Percentiles rank a stretch among this genome's conserved stretches.
Conservation (phyloP, 345 rosid species). For the Anastatica hierochuntica region DNA sequence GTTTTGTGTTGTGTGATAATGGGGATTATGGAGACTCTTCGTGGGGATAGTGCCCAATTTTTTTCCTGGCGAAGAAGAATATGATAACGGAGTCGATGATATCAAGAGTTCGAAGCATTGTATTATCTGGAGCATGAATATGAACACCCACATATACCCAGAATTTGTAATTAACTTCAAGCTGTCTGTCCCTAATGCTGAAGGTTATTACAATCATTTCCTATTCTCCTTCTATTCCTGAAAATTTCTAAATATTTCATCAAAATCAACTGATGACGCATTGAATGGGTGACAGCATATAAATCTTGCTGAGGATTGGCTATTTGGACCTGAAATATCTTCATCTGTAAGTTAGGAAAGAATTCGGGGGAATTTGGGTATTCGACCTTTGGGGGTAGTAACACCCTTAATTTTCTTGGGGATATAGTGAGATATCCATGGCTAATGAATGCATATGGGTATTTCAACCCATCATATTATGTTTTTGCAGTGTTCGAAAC, state of each 20-base stretch:
- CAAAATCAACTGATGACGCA: conserved; percentile 28
- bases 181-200: conserved; percentile 32
- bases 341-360: too few species aligned
- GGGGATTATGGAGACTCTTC: conserved; percentile 76
- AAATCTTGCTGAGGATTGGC: conserved; percentile 28
- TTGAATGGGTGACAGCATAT: conserved; percentile 30
- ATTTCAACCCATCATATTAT: conserved; percentile 17
- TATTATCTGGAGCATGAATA: conserved; percentile 76
- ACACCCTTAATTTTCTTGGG: conserved; percentile 29
- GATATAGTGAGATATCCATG: conserved; percentile 37
- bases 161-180: conserved; percentile 91
- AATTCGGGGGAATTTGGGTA: too few species aligned
- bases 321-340: conserved; percentile 17
- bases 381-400: conserved; percentile 31
- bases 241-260: not conserved
- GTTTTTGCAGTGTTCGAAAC: conserved; percentile 8
- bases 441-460: conserved; percentile 27
- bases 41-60: conserved; percentile 43
- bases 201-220: conserved; percentile 56
- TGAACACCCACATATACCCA: conserved; percentile 71
- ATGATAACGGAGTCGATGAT: conserved; percentile 83
- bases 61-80: conserved; percentile 53
- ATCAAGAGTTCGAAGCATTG: conserved; percentile 49
- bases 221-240: not conserved
- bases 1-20: conserved; percentile 73